phyloP scores from a whole-genome alignment of 2,329 filamentous ascomycete genomes.

The Alternaria sp. region DNA sequence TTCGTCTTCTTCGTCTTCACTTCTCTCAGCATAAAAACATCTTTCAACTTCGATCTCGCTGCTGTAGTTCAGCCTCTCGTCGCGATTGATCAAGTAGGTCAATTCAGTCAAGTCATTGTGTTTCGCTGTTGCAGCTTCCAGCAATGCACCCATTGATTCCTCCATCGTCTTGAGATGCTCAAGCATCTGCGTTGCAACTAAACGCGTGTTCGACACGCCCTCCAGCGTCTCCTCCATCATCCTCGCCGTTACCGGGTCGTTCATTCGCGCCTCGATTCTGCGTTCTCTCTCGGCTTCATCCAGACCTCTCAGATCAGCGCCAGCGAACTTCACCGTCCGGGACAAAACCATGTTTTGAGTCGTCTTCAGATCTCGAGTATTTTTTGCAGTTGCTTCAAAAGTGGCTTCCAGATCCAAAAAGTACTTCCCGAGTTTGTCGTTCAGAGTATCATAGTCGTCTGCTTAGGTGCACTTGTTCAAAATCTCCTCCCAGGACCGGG shows the following conservation, averaged over 20 bases:
- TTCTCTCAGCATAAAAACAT: not conserved
- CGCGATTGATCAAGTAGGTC: not conserved
- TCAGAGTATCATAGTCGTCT: not conserved
- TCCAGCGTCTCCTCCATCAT: slow-evolving; percentile 26
- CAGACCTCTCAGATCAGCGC: slow-evolving; percentile 14
- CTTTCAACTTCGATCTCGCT: not conserved
- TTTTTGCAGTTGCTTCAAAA: slow-evolving; percentile 4
- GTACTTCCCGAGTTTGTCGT: not conserved
- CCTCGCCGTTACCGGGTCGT: slow-evolving; percentile 19
- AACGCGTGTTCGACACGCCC: slow-evolving; percentile 14
- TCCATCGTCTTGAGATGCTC: slow-evolving; percentile 16
- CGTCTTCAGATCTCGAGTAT: slow-evolving; percentile 12
- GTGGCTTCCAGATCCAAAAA: slow-evolving; percentile 12
- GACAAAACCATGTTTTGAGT: slow-evolving; percentile 10
- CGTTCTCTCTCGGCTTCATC: slow-evolving; percentile 11
- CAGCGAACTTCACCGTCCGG: slow-evolving; percentile 25
- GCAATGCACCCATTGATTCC: slow-evolving; percentile 14
- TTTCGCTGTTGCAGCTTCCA: slow-evolving; percentile 15
- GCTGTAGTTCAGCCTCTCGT: not conserved
- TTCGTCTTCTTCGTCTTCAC: not conserved
- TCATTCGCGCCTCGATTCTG: slow-evolving; percentile 17
- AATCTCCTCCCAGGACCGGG: slow-evolving; percentile 3
- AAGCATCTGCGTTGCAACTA: slow-evolving; percentile 15
- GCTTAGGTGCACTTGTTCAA: not conserved
- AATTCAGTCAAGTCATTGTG: slow-evolving; percentile 19